Conservation (phyloP, 73 alveolate genomes). For the Breviolum minutum region DNA sequence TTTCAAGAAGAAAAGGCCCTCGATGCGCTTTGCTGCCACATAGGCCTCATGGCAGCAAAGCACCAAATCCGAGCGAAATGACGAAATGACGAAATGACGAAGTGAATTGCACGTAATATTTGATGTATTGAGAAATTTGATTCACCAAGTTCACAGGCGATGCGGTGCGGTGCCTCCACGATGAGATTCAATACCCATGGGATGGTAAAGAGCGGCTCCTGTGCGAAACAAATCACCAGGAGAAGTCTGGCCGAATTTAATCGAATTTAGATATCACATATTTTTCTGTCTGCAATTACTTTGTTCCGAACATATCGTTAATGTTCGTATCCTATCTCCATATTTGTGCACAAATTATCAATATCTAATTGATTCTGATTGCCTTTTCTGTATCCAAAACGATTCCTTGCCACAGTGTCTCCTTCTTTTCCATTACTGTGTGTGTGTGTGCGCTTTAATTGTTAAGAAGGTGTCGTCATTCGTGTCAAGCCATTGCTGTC, state of each 20-base stretch:
- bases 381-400: too few relatives aligned
- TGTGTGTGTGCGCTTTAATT: too few relatives aligned
- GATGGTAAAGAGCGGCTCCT: conserved; percentile 84
- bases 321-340: too few relatives aligned
- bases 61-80: neutral
- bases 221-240: neutral
- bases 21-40: conserved; percentile 86
- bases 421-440: too few relatives aligned
- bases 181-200: conserved; percentile 86
- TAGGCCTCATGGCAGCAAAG: conserved; percentile 2
- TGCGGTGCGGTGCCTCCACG: neutral
- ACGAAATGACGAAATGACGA: neutral
- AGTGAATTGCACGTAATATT: neutral
- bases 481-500: too few relatives aligned
- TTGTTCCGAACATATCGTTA: too few relatives aligned
- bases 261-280: neutral
- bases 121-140: neutral
- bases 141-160: neutral
- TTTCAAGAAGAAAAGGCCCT: conserved; percentile 72
- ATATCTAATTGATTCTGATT: too few relatives aligned
- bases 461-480: too few relatives aligned
- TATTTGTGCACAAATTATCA: too few relatives aligned
- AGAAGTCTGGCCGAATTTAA: neutral
- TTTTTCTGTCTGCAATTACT: neutral
- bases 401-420: too few relatives aligned